Conservation (phyloP, 2,329 filamentous ascomycete species). For the Bisporella sp. region DNA sequence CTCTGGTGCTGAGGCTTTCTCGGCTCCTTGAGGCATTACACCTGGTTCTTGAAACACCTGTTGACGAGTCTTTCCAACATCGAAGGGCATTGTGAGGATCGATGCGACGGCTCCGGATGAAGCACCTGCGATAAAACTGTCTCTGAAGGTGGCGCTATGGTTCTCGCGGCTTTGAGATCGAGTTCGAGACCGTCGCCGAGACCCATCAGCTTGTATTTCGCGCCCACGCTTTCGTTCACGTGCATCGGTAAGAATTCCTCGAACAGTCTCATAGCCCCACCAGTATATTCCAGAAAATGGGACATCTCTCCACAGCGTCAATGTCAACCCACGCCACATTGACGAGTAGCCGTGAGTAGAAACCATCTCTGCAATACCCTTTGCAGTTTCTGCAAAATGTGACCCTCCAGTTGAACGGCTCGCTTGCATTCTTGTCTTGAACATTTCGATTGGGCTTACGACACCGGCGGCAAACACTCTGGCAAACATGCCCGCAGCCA, state of each 20-base stretch:
- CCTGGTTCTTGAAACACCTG: constrained; percentile 67
- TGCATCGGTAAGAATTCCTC: constrained; percentile 61
- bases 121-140: constrained; percentile 85
- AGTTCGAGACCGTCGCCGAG: constrained; percentile 37
- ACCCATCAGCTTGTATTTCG: constrained; percentile 30
- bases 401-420: constrained; percentile 50
- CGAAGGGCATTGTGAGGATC: constrained; percentile 87
- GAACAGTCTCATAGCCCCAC: constrained; percentile 90
- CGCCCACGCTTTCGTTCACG: constrained; percentile 47
- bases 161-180: constrained; percentile 60
- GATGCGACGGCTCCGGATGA: constrained; percentile 78
- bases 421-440: constrained; percentile 87
- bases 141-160: constrained; percentile 70
- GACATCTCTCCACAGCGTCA: constrained; percentile 95
- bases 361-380: constrained; percentile 74
- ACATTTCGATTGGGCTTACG: constrained; percentile 89
- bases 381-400: constrained; percentile 73
- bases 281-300: constrained; percentile 97
- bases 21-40: constrained; percentile 24
- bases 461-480: constrained; percentile 73
- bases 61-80: constrained; percentile 93
- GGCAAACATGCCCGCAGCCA: constrained; percentile 73
- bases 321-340: constrained; percentile 80
- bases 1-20: constrained; percentile 51
- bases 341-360: constrained; percentile 67